These are phyloP conservation scores for Ophiostoma quercus DNA, from an alignment of 2,329 filamentous ascomycete genomes.

Conservation along the genomic window DNA sequence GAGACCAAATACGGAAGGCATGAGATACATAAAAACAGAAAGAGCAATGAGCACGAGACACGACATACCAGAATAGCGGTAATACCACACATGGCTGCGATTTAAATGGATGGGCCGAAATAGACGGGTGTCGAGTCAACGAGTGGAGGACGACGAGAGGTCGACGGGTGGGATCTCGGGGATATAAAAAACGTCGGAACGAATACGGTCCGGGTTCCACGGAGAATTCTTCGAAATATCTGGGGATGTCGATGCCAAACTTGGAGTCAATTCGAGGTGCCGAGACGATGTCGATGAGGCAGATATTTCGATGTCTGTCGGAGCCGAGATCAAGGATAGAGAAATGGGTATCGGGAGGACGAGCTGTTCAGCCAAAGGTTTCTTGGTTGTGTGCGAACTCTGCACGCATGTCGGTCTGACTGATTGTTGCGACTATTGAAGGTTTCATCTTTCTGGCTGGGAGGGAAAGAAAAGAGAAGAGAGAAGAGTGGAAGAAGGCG, in stretches of 20 bases:
- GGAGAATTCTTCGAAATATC: background rate
- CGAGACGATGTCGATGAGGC: background rate
- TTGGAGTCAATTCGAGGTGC: background rate
- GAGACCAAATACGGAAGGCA: background rate
- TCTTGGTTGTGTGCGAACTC: background rate
- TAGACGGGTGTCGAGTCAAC: background rate
- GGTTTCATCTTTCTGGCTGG: constrained; percentile 16
- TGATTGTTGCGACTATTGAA: background rate
- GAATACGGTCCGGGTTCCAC: constrained; percentile 6
- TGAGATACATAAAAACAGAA: background rate
- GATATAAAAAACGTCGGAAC: background rate
- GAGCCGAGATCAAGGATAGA: background rate
- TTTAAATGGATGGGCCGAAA: background rate
- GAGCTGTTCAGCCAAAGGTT: constrained; percentile 18
- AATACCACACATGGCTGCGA: constrained; percentile 25
- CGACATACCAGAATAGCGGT: constrained; percentile 23
- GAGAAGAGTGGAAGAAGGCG: background rate
- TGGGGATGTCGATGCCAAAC: background rate
- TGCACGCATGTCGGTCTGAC: constrained; percentile 11
- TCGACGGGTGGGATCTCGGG: background rate
- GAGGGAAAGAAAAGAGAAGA: constrained; percentile 6
- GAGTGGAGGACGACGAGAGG: background rate
- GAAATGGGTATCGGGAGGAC: background rate
- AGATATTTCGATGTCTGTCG: background rate
- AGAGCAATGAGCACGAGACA: constrained; percentile 3